Conservation (phyloP, 2,329 filamentous ascomycete species). For the Aspergillus amoenus region DNA sequence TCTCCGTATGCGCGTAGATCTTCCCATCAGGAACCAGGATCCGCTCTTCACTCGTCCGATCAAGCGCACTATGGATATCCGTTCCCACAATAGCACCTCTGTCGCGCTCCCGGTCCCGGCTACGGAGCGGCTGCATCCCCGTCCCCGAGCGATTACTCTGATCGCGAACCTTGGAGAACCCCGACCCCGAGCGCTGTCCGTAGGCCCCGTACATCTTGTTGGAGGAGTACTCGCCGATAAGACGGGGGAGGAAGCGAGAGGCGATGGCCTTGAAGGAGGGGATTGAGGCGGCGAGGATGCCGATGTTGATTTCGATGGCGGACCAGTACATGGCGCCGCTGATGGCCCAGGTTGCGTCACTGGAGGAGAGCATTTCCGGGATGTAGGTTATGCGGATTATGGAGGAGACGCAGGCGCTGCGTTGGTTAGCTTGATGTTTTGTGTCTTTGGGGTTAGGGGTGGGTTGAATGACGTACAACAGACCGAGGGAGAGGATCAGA, state of each 20-base stretch:
- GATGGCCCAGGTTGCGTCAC: conserved; percentile 38
- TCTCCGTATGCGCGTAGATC: conserved; percentile 32
- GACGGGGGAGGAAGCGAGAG: conserved; percentile 43
- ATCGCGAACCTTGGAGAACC: conserved; percentile 28
- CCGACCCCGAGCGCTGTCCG: conserved; percentile 23
- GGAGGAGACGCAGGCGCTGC: conserved; percentile 47
- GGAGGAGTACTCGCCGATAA: conserved; percentile 36
- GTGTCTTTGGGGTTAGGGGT: background rate
- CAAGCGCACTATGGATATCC: conserved; percentile 16
- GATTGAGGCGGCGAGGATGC: conserved; percentile 44
- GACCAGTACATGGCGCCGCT: conserved; percentile 48
- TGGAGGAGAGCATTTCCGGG: conserved; percentile 41
- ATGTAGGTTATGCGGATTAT: conserved; percentile 50
- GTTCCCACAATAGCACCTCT: conserved; percentile 19
- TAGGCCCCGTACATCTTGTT: conserved; percentile 26
- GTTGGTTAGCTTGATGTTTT: background rate
- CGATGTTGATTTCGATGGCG: conserved; percentile 44
- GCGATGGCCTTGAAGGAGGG: conserved; percentile 43
- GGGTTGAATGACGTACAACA: conserved; percentile 36
- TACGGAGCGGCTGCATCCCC: background rate
- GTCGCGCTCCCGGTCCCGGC: background rate
- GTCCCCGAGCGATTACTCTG: background rate
- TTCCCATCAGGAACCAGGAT: conserved; percentile 32
- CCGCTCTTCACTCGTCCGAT: conserved; percentile 27
- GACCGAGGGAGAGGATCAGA: conserved; percentile 52